Base-by-base conservation (phyloP, 78 protist species). In the Ministeria vibrans region DNA sequence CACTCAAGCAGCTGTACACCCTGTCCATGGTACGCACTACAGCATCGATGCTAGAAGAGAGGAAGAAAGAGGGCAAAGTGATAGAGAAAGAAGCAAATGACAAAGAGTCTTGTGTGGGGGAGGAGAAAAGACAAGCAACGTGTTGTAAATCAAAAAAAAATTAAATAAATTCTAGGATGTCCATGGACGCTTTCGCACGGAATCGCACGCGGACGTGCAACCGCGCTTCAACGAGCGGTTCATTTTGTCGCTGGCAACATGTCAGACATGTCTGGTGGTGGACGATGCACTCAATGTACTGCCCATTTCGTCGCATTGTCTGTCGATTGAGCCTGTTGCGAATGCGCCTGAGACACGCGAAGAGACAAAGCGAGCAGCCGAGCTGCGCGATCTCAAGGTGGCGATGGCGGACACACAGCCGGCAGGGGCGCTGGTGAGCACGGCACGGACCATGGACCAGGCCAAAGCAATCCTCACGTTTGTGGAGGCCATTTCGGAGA, bases 151-250 rank as follows among this genome's bases (percentile, higher is more conserved):
- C n/a, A n/a, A n/a, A n/a, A n/a, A n/a, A n/a, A n/a, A n/a, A n/a
- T n/a, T n/a, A n/a, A n/a, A n/a, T n/a, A n/a, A n/a, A n/a, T n/a
- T n/a, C n/a, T n/a, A 77, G 77, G 97, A 94, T 72, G 96, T 94
- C 25, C 99, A 96, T 92, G 5, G 78, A 1, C 90, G 98, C 36
- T 93, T 82, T 88, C 84, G 97, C 45, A 88, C 97, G 3, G 92
- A 85, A 42, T 39, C 93, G 27, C 95, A 95, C 41, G 51, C 36
- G 41, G 83, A 86, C 38, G 91, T 96, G 3, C 92, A 87, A 27
- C 86, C 92, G 28, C 88, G 99, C 32, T 98, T 98, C 90, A 98
- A 98, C 78, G 98, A 95, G 86, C 88, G 99, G 45, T 98, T 98
- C 87, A 30, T 97, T 22, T 87, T 96, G 27, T 96, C 99, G 1